A percentile compares a stretch with the other conserved stretches of the same genome.
Conservation (phyloP, 1,284 basidiomycete species). For the Irpex rosettiformis region DNA sequence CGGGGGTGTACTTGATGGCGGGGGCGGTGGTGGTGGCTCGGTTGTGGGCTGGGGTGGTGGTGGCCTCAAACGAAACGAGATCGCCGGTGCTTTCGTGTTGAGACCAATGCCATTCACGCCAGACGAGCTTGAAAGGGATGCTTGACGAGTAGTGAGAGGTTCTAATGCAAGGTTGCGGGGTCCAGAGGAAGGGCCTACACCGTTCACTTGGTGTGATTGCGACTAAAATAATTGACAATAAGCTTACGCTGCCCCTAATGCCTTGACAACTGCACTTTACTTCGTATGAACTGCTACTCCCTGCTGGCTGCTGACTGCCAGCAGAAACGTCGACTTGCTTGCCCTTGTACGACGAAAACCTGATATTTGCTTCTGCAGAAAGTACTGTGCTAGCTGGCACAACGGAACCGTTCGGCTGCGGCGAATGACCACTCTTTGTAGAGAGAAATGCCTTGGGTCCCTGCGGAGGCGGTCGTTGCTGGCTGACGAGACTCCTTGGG, state of each 20-base stretch:
- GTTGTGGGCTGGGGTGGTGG: constrained; percentile 20
- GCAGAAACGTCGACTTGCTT: constrained; percentile 30
- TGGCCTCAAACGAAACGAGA: constrained; percentile 28
- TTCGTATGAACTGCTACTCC: constrained; percentile 17
- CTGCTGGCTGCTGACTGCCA: constrained; percentile 6
- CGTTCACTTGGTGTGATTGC: constrained; percentile 27
- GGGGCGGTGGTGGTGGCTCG: constrained; percentile 27
- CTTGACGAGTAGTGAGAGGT: not conserved
- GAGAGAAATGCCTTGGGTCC: constrained; percentile 11
- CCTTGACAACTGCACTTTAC: constrained; percentile 21
- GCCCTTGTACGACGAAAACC: constrained; percentile 27
- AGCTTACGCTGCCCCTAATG: constrained; percentile 22
- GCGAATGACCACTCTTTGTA: constrained; percentile 29
- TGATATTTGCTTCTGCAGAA: constrained; percentile 27
- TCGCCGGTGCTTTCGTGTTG: constrained; percentile 21
- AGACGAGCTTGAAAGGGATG: constrained; percentile 5
- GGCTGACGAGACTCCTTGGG: constrained; percentile 47
- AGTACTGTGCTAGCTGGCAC: constrained; percentile 24
- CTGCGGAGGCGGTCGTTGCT: constrained; percentile 12
- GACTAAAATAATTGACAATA: constrained; percentile 17
- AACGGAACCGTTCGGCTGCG: constrained; percentile 16
- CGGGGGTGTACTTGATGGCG: constrained; percentile 23
- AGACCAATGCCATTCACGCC: constrained; percentile 20
- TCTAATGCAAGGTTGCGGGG: constrained; percentile 12
- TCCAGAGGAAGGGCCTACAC: constrained; percentile 20